Evolutionary conservation across 1,139 yeast species (phyloP).

Genomic region (Geotrichum fermentans): DNA sequence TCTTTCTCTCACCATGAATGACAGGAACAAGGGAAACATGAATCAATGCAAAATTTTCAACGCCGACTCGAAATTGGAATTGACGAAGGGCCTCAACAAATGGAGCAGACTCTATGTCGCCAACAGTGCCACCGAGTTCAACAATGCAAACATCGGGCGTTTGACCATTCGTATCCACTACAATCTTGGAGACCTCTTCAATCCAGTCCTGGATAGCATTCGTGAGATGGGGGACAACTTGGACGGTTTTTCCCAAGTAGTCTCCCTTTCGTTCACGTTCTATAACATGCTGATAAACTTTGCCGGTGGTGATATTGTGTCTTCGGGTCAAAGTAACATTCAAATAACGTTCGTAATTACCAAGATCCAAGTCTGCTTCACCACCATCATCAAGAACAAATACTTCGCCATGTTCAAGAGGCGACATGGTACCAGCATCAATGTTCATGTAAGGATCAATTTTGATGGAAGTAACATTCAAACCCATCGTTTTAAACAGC

Average conservation of each 20-base stretch:
- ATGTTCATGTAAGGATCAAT: slow-evolving; percentile 98
- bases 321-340: slow-evolving; percentile 88
- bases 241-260: slow-evolving; percentile 97
- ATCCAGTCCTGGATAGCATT: slow-evolving; percentile 98
- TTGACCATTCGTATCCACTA: slow-evolving; percentile 87
- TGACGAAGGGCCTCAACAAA: slow-evolving; percentile 98
- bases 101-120: slow-evolving; percentile 98
- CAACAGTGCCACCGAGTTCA: slow-evolving; percentile 98
- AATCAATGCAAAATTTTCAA: slow-evolving; percentile 87
- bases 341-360: slow-evolving; percentile 94
- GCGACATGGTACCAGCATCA: slow-evolving; percentile 99
- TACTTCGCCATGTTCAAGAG: slow-evolving; percentile 98
- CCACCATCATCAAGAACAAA: slow-evolving; percentile 98
- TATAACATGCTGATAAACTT: slow-evolving; percentile 88
- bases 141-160: slow-evolving; percentile 90
- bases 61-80: slow-evolving; percentile 94
- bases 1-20: slow-evolving; percentile 96
- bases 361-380: slow-evolving; percentile 94
- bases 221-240: slow-evolving; percentile 96
- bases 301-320: slow-evolving; percentile 97
- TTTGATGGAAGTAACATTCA: slow-evolving; percentile 92
- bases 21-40: slow-evolving; percentile 97
- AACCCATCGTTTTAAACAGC: slow-evolving; percentile 85
- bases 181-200: slow-evolving; percentile 83
- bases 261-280: slow-evolving; percentile 96